Conservation (phyloP, 805 yeast genomes). For the Sugiyamaella lignohabitans region DNA sequence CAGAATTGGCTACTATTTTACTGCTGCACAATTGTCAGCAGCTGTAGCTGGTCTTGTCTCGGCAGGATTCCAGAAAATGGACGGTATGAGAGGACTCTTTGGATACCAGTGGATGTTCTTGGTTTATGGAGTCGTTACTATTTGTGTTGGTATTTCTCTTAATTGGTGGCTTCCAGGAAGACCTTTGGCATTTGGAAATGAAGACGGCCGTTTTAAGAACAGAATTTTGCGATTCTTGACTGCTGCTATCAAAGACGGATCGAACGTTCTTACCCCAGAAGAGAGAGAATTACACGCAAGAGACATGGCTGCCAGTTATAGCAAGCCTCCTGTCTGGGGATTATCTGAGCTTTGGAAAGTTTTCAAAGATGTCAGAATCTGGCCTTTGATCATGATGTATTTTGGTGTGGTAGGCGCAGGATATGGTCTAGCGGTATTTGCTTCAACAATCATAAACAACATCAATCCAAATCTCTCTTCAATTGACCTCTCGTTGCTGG, state of each 20-base stretch:
- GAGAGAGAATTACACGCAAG: slow-evolving; percentile 51
- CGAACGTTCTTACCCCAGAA: slow-evolving; percentile 35
- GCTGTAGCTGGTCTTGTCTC: slow-evolving; percentile 83
- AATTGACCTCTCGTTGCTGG: slow-evolving; percentile 64
- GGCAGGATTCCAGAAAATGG: slow-evolving; percentile 85
- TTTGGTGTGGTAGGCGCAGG: slow-evolving; percentile 94
- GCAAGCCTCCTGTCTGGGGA: slow-evolving; percentile 44
- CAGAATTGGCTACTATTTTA: slow-evolving; percentile 81
- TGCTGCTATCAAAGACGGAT: background rate
- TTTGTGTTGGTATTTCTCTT: slow-evolving; percentile 54
- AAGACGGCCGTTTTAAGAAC: background rate
- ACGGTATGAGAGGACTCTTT: slow-evolving; percentile 56
- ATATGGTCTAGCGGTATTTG: slow-evolving; percentile 76
- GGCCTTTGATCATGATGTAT: slow-evolving; percentile 83
- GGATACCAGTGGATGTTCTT: slow-evolving; percentile 89
- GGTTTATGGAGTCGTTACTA: slow-evolving; percentile 66
- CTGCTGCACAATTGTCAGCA: slow-evolving; percentile 88
- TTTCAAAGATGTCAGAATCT: slow-evolving; percentile 56
- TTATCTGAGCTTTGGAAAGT: slow-evolving; percentile 51
- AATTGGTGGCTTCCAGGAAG: slow-evolving; percentile 86
- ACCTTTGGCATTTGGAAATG: slow-evolving; percentile 36
- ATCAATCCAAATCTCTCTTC: slow-evolving; percentile 58
- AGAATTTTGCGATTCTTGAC: slow-evolving; percentile 8
- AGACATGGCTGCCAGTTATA: slow-evolving; percentile 54
- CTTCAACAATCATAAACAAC: slow-evolving; percentile 64